Base-by-base conservation (phyloP, 2,329 filamentous ascomycete genomes). In the Scedosporium boydii region DNA sequence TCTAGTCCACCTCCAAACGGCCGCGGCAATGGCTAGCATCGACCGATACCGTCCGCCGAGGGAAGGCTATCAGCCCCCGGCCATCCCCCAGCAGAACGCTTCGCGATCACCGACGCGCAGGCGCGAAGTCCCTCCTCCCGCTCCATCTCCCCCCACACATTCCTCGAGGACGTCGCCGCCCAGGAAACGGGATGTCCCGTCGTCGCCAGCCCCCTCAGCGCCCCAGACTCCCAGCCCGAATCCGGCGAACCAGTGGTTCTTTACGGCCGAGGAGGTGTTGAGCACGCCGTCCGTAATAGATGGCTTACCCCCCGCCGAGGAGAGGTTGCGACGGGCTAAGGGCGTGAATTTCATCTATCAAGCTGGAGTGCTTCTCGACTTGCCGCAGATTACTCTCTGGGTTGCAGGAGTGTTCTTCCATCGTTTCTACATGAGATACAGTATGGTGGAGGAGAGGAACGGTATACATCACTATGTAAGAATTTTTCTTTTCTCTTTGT, bases 311-410 rank as follows among this genome's bases (percentile, higher is more conserved):
- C 81, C 87, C 3, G 84, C 87, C 34, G 87, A 95, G 71, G 95
- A 98, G 77, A 83, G 91, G 65, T 82, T 89, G 66, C 82, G 90
- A 63, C 86, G 95, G 62, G 88, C 90, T 64, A 98, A 98, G 74
- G 93, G 95, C 57, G 88, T 97, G 71, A 96, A 96, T 74, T 99
- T 99, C 76, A 96, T 99, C 69, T 88, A 91, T 66, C 93, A 97
- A 74, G 91, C 93, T 55, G 95, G 93, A 66, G 91, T 96, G 67
- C 87, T 96, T 78, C 83, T 98, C 60, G 93, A 96, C 72, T 79
- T 98, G 59, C 93, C 93, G 12, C 93, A 97, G 74, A 86, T 95
- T 62, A 98, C 95, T 0, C 80, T 99, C 51, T 93, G 90, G 75
- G 96, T 96, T 0, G 95, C 95, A 0, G 89, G 90, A 18, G 89